Conservation (phyloP, 257 asterid species). For the Solanum microdontum region DNA sequence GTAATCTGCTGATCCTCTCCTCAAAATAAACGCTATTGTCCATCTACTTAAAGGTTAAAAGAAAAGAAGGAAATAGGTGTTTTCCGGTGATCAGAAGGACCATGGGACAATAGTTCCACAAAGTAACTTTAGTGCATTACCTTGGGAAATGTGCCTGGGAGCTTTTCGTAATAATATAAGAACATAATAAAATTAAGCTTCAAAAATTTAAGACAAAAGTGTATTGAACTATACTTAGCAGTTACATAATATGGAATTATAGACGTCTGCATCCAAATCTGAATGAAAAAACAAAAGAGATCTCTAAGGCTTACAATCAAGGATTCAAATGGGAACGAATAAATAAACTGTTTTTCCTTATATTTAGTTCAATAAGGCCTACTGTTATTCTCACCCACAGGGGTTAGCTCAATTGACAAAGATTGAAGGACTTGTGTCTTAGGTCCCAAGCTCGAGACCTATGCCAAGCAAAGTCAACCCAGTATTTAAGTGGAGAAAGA, state of each 20-base stretch:
- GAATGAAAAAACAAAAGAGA: background rate
- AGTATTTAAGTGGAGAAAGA: background rate
- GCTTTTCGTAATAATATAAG: background rate
- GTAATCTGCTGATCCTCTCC: background rate
- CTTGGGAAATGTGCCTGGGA: background rate
- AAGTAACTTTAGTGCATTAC: background rate
- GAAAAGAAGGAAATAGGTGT: background rate
- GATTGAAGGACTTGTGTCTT: background rate
- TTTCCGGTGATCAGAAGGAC: background rate
- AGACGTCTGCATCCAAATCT: background rate
- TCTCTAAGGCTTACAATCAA: background rate
- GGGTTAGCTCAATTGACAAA: background rate
- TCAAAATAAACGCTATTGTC: background rate
- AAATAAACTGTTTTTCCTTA: background rate
- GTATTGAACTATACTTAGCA: background rate
- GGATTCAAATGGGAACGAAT: background rate
- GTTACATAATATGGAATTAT: background rate
- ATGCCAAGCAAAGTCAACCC: background rate
- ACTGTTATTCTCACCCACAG: too few species aligned
- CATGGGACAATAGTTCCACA: background rate
- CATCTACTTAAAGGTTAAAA: background rate
- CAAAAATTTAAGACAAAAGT: background rate
- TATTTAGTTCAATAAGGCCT: background rate
- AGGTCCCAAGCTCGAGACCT: background rate
- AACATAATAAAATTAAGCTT: background rate